phyloP scores from a whole-genome alignment of 2,329 filamentous ascomycete species.

The Mycosphaerella sp. region DNA sequence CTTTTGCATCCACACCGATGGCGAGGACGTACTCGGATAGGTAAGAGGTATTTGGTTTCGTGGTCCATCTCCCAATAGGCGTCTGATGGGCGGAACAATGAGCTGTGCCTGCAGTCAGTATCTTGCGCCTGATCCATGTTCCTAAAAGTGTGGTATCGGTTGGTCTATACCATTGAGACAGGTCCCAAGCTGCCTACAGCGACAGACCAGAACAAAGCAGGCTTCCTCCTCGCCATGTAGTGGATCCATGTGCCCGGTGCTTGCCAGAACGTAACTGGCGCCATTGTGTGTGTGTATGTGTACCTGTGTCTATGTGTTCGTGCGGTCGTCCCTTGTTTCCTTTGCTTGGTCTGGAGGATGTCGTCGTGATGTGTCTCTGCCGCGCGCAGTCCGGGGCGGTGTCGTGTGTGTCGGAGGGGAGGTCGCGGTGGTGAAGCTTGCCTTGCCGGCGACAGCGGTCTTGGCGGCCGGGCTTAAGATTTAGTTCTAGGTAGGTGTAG shows the following conservation, averaged over 20 bases:
- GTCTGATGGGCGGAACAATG: slow-evolving; percentile 67
- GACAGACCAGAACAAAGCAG: slow-evolving; percentile 84
- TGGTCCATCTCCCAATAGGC: slow-evolving; percentile 65
- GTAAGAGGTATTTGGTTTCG: slow-evolving; percentile 72
- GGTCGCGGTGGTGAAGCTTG: slow-evolving; percentile 6
- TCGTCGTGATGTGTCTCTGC: background rate
- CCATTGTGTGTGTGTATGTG: slow-evolving; percentile 49
- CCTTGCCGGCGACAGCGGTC: background rate
- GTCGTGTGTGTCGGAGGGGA: slow-evolving; percentile 10
- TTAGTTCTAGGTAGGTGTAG: background rate
- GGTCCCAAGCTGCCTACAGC: slow-evolving; percentile 69
- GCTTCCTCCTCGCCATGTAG: slow-evolving; percentile 83
- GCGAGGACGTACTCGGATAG: slow-evolving; percentile 76
- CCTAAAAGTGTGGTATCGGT: too few species aligned
- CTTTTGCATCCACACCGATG: background rate
- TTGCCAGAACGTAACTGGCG: slow-evolving; percentile 73
- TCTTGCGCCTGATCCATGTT: too few species aligned
- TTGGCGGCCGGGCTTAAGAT: slow-evolving; percentile 1
- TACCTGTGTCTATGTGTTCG: too few species aligned
- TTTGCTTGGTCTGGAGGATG: background rate
- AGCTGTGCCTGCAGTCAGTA: slow-evolving; percentile 33
- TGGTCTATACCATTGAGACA: slow-evolving; percentile 32
- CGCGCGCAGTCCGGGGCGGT: background rate
- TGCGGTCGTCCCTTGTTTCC: background rate
- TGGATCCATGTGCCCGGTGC: slow-evolving; percentile 76